phyloP scores from a whole-genome alignment of 306 rosid species.

The Arachis hypogaea region DNA sequence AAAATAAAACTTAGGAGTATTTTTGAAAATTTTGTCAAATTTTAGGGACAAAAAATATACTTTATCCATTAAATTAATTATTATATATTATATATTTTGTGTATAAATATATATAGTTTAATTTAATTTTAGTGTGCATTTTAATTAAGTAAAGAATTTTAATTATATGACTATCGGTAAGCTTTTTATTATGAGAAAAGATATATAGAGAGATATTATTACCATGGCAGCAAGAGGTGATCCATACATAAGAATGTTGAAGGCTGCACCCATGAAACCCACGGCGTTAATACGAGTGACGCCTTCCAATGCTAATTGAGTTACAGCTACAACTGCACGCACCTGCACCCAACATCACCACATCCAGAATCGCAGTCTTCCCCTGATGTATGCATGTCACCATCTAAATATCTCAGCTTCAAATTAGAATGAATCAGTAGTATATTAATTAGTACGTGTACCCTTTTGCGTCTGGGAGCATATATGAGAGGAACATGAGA shows the following conservation, averaged over 20 bases:
- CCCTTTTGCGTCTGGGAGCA: constrained; percentile 55
- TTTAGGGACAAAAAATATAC: too few relatives aligned
- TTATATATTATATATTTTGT: too few relatives aligned
- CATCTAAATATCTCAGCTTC: too few relatives aligned
- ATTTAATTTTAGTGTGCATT: too few relatives aligned
- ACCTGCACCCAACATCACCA: constrained; percentile 45
- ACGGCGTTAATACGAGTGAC: constrained; percentile 46
- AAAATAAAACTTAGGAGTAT: too few relatives aligned
- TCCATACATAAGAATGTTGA: constrained; percentile 63
- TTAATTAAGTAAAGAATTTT: too few relatives aligned
- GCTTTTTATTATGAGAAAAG: too few relatives aligned
- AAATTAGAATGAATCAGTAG: neutral
- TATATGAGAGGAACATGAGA: constrained; percentile 65
- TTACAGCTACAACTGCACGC: constrained; percentile 30
- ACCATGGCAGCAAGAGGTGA: constrained; percentile 69
- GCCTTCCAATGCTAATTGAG: constrained; percentile 52
- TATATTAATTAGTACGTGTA: neutral
- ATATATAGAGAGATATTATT: neutral
- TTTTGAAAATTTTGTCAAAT: too few relatives aligned
- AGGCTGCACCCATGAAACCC: constrained; percentile 55
- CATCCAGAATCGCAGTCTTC: constrained; percentile 49
- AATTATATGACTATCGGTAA: too few relatives aligned
- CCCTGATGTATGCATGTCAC: constrained; percentile 30
- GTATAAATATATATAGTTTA: too few relatives aligned
- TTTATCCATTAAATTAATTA: too few relatives aligned